These are phyloP conservation scores for Penicillium parvum DNA, from an alignment of 495 filamentous ascomycete species.

Conservation along the genomic window DNA sequence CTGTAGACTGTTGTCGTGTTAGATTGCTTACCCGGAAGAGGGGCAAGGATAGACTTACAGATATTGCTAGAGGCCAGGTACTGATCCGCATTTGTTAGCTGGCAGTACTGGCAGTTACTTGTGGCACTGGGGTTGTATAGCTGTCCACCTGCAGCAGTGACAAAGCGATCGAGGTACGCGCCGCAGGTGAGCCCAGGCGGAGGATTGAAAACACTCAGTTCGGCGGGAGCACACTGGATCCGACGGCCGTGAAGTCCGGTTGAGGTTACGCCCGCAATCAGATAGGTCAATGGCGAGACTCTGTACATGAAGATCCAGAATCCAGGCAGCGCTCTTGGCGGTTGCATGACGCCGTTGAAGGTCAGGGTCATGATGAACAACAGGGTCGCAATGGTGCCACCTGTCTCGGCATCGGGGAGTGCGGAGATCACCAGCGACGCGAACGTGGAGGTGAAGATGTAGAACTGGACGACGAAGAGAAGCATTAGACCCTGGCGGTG, in stretches of 20 bases:
- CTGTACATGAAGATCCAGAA: conserved; percentile 62
- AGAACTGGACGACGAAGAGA: conserved; percentile 56
- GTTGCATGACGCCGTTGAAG: conserved; percentile 59
- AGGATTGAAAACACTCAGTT: conserved; percentile 50
- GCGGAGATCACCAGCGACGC: conserved; percentile 52
- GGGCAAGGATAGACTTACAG: conserved; percentile 24
- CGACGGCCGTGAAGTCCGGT: conserved; percentile 42
- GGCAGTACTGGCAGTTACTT: conserved; percentile 43
- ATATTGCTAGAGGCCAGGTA: conserved; percentile 45
- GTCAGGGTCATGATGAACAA: conserved; percentile 57
- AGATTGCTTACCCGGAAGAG: background rate
- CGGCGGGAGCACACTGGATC: conserved; percentile 41
- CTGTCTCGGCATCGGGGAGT: conserved; percentile 51
- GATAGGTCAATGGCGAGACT: conserved; percentile 53
- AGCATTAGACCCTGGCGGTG: conserved; percentile 46
- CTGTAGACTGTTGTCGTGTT: conserved; percentile 26
- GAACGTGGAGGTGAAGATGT: conserved; percentile 67
- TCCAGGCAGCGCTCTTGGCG: conserved; percentile 43
- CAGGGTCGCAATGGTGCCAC: conserved; percentile 53
- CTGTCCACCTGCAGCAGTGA: conserved; percentile 29
- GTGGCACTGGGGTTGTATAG: conserved; percentile 44
- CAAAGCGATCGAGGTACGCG: conserved; percentile 40
- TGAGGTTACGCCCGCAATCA: conserved; percentile 48
- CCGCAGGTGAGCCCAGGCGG: conserved; percentile 48
- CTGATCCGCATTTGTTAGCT: conserved; percentile 43